Base-by-base conservation (phyloP, 495 filamentous ascomycete genomes). In the Penicillium malachiteum region DNA sequence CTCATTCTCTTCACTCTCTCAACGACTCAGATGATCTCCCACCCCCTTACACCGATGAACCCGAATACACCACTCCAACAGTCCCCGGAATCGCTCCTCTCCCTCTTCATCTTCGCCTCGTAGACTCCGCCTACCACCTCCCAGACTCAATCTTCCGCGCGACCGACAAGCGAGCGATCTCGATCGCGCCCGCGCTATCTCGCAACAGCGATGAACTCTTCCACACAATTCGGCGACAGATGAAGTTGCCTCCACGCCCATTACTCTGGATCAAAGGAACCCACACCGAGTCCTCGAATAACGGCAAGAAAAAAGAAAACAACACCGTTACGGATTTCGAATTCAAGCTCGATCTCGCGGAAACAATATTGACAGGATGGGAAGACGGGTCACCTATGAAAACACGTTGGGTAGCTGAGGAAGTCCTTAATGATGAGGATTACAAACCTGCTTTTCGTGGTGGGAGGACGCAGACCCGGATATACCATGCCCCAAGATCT, bases 301-400 rank as follows among this genome's bases (percentile, higher is more conserved):
- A 62, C 50, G 54, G 54, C 7, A 70, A 72, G n/a, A 58, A 77
- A 14, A 69, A 66, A 31, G 62, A 58, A n/a, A 64, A 40, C 33
- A 61, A 65, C 46, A 61, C 48, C 2, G 67, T 77, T 9, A 60
- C 62, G 2, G 75, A 78, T 56, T 78, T 78, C 38, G 38, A 68
- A 7, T 78, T 78, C 55, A 61, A 54, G 16, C 55, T 78, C 14
- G 70, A 78, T 38, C 60, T 76, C 4, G 63, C 66, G 0, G 56
- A 65, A 32, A 74, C 72, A 7, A 47, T 76, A 51, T 33, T 72
- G 40, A 68, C 54, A 8, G 63, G 71, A 7, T 68, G 65, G 64
- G 69, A 70, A 18, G 53, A 45, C 26, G 30, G 40, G 4, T 11
- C 46, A 12, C 13, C 41, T 30, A 17, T 52, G 6, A 54, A 58